These are phyloP conservation scores for Trichosporon inkin DNA, from an alignment of 1,284 basidiomycete species.

Conservation along the genomic window DNA sequence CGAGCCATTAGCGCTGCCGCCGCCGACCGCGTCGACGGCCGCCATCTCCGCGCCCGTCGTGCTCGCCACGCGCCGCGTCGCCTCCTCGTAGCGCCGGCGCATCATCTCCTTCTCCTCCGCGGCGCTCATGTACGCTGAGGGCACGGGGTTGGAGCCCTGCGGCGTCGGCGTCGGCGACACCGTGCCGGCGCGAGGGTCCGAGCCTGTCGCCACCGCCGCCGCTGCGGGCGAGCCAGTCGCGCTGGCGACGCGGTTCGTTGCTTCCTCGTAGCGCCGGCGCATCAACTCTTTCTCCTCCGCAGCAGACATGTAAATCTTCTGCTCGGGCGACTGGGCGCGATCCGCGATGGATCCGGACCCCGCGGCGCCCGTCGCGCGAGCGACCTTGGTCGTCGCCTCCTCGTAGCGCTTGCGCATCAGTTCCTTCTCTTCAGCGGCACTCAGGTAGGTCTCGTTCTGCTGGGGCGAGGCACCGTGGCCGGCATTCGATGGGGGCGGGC, in stretches of 20 bases:
- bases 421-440: conserved; percentile 38
- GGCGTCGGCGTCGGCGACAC: background rate
- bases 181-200: background rate
- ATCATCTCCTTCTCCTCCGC: conserved; percentile 27
- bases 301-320: conserved; percentile 12
- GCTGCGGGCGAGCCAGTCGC: background rate
- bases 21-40: background rate
- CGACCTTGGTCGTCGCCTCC: conserved; percentile 23
- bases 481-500: background rate
- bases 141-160: background rate
- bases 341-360: background rate
- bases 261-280: conserved; percentile 26
- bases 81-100: conserved; percentile 35
- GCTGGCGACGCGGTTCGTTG: conserved; percentile 10
- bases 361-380: background rate
- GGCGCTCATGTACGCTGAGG: conserved; percentile 15
- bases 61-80: conserved; percentile 52
- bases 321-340: conserved; percentile 1
- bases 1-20: background rate
- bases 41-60: background rate
- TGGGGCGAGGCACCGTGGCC: background rate
- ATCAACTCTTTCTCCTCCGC: conserved; percentile 29
- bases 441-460: conserved; percentile 16
- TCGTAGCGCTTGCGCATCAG: conserved; percentile 34
- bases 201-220: background rate